These are phyloP conservation scores for Juglanconis sp. DNA, from an alignment of 2,329 filamentous ascomycete species.

Conservation along the genomic window DNA sequence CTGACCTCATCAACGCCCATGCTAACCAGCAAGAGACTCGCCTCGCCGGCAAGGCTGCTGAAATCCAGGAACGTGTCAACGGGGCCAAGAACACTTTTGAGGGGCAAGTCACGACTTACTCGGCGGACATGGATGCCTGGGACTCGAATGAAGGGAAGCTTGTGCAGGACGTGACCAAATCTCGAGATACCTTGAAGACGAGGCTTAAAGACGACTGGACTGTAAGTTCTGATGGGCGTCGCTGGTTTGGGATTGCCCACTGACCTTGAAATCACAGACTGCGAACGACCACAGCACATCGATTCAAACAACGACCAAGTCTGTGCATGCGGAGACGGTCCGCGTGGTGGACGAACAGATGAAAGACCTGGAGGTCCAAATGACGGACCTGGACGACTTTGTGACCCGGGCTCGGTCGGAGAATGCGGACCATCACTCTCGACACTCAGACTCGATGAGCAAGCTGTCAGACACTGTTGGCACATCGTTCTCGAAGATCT, in stretches of 20 bases:
- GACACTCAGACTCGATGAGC: conserved; percentile 64
- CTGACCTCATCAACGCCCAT: conserved; percentile 70
- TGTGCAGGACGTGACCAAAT: conserved; percentile 67
- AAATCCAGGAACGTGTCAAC: conserved; percentile 62
- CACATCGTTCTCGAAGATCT: conserved; percentile 69
- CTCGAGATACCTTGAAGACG: conserved; percentile 73
- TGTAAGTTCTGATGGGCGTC: conserved; percentile 57
- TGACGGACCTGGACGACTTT: conserved; percentile 87
- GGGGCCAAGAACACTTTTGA: conserved; percentile 64
- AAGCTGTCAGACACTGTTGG: conserved; percentile 66
- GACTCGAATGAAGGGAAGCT: conserved; percentile 64
- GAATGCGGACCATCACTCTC: conserved; percentile 73
- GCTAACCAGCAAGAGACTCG: conserved; percentile 71
- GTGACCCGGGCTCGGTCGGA: conserved; percentile 77
- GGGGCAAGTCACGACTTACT: conserved; percentile 63
- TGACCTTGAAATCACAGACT: conserved; percentile 39
- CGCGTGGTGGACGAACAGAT: conserved; percentile 88
- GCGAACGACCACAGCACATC: conserved; percentile 79
- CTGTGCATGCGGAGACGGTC: conserved; percentile 86
- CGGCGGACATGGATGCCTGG: conserved; percentile 72
- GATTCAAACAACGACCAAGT: conserved; percentile 78
- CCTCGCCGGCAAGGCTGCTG: conserved; percentile 59
- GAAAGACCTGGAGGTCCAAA: conserved; percentile 80
- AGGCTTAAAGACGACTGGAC: conserved; percentile 86
- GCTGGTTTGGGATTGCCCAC: conserved; percentile 22